These are phyloP conservation scores for Cordyceps javanica DNA, from an alignment of 2,329 filamentous ascomycete genomes.

Conservation along the genomic window DNA sequence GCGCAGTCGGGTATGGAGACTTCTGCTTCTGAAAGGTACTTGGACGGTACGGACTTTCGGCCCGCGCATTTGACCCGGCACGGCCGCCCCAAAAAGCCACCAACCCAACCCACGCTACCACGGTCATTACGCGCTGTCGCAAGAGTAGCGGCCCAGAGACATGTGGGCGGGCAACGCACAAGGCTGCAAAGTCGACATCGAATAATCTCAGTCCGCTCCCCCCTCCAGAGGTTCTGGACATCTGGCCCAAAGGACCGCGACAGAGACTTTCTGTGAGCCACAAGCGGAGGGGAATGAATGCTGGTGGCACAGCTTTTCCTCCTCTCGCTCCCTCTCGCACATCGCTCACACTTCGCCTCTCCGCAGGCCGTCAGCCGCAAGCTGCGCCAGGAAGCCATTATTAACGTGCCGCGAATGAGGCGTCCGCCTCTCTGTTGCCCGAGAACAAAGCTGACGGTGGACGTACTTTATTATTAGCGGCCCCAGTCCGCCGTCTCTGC, in stretches of 20 bases:
- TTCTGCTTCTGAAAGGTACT: no score
- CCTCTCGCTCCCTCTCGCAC: no score
- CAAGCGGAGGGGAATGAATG: background rate
- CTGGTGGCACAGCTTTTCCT: background rate
- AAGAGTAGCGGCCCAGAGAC: background rate
- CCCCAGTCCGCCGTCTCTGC: background rate
- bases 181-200: background rate
- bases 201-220: background rate
- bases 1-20: background rate
- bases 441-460: no score
- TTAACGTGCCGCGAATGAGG: background rate
- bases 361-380: no score
- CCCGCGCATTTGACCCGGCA: background rate
- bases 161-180: slow-evolving; percentile 6
- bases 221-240: no score
- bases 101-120: background rate
- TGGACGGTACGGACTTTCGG: slow-evolving; percentile 1
- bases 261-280: background rate
- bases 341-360: no score
- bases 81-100: background rate
- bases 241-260: no score
- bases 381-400: background rate
- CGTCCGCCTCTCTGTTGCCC: no score
- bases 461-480: background rate
- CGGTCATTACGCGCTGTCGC: background rate